Evolutionary conservation across 2,329 filamentous ascomycete genomes (phyloP).

Genomic region (Aspergillus sp.): DNA sequence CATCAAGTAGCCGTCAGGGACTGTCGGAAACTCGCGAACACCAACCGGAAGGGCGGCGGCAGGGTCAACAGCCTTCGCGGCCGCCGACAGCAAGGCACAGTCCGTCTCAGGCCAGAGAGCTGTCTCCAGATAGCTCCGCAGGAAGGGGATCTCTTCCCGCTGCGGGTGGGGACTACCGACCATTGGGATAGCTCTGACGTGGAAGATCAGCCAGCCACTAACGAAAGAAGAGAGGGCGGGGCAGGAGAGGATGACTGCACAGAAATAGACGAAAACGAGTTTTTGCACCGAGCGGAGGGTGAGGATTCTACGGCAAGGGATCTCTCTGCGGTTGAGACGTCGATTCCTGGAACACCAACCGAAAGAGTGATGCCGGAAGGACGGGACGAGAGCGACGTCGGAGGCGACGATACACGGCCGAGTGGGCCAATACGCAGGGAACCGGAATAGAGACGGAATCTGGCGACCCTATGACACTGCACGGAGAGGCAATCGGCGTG

Average conservation of each 20-base stretch:
- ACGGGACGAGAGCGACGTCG: neutral
- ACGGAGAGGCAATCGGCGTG: conserved; percentile 1
- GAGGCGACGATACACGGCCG: neutral
- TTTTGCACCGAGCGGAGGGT: neutral
- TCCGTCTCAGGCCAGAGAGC: neutral
- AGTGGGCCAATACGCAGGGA: neutral
- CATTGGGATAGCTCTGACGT: neutral
- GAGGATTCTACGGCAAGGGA: conserved; percentile 1
- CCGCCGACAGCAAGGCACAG: neutral
- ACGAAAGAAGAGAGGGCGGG: neutral
- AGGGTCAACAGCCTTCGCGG: neutral
- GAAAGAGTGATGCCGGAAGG: neutral
- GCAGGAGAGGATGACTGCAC: neutral
- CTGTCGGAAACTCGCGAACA: neutral
- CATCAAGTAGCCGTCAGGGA: neutral
- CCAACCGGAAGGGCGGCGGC: neutral
- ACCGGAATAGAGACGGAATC: conserved; percentile 1
- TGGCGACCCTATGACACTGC: conserved; percentile 1
- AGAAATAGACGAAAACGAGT: conserved; percentile 2
- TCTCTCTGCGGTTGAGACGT: conserved; percentile 1
- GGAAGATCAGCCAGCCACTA: neutral
- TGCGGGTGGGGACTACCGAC: neutral
- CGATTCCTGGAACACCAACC: neutral
- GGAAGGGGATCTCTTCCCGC: neutral
- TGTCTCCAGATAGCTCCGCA: neutral